Conservation (phyloP, 2,329 filamentous ascomycete species). For the Rhytidhysteron rufulum region DNA sequence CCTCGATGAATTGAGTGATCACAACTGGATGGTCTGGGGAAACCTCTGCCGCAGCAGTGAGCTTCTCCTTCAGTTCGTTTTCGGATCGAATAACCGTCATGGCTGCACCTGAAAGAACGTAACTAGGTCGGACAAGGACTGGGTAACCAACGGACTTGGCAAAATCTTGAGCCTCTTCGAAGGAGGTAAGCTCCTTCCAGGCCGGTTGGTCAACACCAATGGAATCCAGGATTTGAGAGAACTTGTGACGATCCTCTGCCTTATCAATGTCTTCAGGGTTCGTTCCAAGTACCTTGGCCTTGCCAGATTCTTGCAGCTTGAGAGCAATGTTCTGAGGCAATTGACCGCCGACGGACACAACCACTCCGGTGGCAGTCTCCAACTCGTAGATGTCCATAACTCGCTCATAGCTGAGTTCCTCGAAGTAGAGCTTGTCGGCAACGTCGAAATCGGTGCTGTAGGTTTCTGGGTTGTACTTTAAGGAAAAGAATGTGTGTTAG, state of each 20-base stretch:
- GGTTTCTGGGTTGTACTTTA: constrained; percentile 71
- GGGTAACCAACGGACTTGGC: constrained; percentile 84
- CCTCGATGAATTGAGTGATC: constrained; percentile 97
- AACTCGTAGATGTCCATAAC: constrained; percentile 99
- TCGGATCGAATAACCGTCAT: constrained; percentile 95
- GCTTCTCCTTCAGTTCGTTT: constrained; percentile 89
- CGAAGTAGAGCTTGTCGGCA: constrained; percentile 91
- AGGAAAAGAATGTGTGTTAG: too few relatives aligned
- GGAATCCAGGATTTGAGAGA: constrained; percentile 93
- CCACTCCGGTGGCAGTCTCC: constrained; percentile 77
- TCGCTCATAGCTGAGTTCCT: constrained; percentile 92
- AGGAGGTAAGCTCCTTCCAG: constrained; percentile 95
- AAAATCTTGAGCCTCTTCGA: constrained; percentile 81
- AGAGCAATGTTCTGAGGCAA: constrained; percentile 97
- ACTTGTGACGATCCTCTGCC: constrained; percentile 97
- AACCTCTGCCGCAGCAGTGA: constrained; percentile 82
- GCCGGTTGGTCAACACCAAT: constrained; percentile 96
- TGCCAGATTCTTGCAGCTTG: constrained; percentile 84
- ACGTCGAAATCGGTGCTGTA: constrained; percentile 80
- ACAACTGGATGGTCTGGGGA: constrained; percentile 97
- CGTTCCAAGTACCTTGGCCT: constrained; percentile 87
- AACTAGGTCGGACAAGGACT: constrained; percentile 89
- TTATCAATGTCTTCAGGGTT: constrained; percentile 94
- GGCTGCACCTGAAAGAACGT: constrained; percentile 94
- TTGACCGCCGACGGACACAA: constrained; percentile 94